A percentile compares a stretch with the other conserved stretches of the same genome.
phyloP scores from a whole-genome alignment of 1,284 basidiomycete genomes.

The Puccinia triticina region DNA sequence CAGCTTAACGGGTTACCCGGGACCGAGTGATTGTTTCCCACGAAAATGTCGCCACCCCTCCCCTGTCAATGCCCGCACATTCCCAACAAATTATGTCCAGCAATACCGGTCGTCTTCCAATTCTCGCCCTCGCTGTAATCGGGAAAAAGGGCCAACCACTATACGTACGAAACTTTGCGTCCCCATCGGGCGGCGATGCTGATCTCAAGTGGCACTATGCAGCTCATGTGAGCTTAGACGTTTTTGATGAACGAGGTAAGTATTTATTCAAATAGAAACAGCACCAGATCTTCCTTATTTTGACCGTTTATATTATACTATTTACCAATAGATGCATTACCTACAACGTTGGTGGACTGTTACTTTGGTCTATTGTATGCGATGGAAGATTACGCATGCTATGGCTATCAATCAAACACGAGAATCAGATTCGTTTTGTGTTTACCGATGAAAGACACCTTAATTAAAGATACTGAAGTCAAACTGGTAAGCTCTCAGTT shows the following conservation, averaged over 20 bases:
- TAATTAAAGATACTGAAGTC: slow-evolving; percentile 46
- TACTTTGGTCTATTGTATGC: slow-evolving; percentile 51
- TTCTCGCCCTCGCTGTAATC: slow-evolving; percentile 36
- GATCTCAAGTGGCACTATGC: slow-evolving; percentile 50
- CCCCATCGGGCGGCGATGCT: slow-evolving; percentile 34
- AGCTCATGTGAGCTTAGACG: slow-evolving; percentile 47
- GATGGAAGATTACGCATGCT: slow-evolving; percentile 46
- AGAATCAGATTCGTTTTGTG: slow-evolving; percentile 43
- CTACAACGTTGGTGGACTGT: slow-evolving; percentile 39
- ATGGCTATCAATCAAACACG: slow-evolving; percentile 50
- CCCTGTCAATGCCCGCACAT: not conserved
- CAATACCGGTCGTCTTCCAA: slow-evolving; percentile 31
- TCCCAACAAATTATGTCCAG: not conserved
- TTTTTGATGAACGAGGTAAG: slow-evolving; percentile 51
- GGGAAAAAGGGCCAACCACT: slow-evolving; percentile 44
- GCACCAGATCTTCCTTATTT: not conserved
- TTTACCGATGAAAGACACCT: slow-evolving; percentile 38
- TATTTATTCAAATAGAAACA: not conserved
- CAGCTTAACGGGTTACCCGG: too few relatives aligned
- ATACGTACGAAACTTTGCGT: slow-evolving; percentile 35
- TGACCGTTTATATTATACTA: not conserved
- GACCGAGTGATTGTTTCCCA: too few relatives aligned
- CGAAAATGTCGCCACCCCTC: too few relatives aligned
- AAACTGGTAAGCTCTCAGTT: slow-evolving; percentile 31
- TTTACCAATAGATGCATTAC: slow-evolving; percentile 26